Evolutionary conservation across 73 alveolate genomes (phyloP), one percentile per base, ranked within the genome.

Genomic region (Paraurostyla sp.): DNA sequence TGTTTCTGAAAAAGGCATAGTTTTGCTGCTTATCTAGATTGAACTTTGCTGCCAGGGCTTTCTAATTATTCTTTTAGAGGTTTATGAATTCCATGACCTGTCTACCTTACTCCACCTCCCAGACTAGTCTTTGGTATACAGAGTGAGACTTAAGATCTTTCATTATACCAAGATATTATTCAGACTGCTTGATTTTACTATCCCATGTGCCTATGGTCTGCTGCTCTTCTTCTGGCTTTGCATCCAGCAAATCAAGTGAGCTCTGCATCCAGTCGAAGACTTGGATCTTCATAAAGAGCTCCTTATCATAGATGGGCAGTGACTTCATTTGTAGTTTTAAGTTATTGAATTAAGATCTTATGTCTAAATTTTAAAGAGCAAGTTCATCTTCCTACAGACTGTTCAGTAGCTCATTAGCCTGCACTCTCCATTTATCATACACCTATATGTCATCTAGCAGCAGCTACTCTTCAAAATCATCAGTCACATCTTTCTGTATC

Each of bases 1-100:
- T 73, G 20, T 43, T 48, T 45, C 86, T 73, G 52, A 73, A 73
- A 29, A 49, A 48, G 20, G 65, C 65, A 48, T 48, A 49, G 86
- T 43, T 73, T 43, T 73, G 49, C 52, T 48, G 49, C 51, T 73
- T 73, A 73, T 73, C 86, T 49, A 73, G 35, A 29, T 43, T 48
- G 46, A 48, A 73, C 71, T 73, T 73, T 23, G 86, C 43, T 4
- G 65, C 86, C 35, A 11, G 32, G 7, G 6, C 11, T 73, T 73
- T 73, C 11, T 13, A 33, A 27, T 73, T 43, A 22, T 16, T 32
- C 71, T 49, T 73, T 43, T 49, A 45, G 15, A n/a, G 25, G 30
- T 33, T 43, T 23, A 73, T 71, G 33, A 73, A 73, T 29, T 73
- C 86, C 2, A 73, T 73, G 6, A 73, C 86, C 23, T 43, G 29